phyloP scores from a whole-genome alignment of 2,329 filamentous ascomycete genomes.

The Scedosporium aurantiacum region DNA sequence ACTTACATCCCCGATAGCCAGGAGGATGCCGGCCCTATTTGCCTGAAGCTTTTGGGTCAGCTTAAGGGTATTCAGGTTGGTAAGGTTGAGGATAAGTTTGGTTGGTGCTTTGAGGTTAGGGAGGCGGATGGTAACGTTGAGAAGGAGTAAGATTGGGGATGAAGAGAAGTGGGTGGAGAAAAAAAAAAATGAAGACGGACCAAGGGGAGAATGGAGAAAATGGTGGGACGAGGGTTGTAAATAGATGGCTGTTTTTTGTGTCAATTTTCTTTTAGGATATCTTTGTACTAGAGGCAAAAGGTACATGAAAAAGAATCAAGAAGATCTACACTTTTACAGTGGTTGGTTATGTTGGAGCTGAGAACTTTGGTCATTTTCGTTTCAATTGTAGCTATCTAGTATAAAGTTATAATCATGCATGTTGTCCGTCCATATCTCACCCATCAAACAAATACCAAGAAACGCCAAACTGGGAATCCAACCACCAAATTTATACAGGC shows the following conservation, averaged over 20 bases:
- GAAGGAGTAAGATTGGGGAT: constrained; percentile 6
- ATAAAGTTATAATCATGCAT: not conserved
- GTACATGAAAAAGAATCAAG: not conserved
- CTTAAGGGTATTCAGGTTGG: constrained; percentile 82
- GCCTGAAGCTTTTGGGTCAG: constrained; percentile 58
- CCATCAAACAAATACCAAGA: too few species aligned
- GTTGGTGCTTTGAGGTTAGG: constrained; percentile 50
- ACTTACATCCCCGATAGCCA: constrained; percentile 42
- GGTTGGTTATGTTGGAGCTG: not conserved
- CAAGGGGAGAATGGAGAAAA: too few species aligned
- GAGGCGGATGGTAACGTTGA: constrained; percentile 33
- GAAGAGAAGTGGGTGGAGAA: not conserved
- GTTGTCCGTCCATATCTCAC: not conserved
- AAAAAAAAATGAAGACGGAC: not conserved
- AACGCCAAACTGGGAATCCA: too few species aligned
- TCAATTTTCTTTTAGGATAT: not conserved
- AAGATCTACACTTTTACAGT: not conserved
- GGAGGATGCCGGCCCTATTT: constrained; percentile 64
- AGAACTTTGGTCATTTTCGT: not conserved
- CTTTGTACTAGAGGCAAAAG: not conserved
- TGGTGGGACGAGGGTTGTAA: not conserved
- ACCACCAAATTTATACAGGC: too few species aligned
- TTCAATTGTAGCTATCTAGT: not conserved
- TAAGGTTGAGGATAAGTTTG: constrained; percentile 63
- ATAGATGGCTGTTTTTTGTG: not conserved